A percentile compares a stretch with the other conserved stretches of the same genome.
Conservation (phyloP, 306 rosid genomes). For the Prunus armeniaca region DNA sequence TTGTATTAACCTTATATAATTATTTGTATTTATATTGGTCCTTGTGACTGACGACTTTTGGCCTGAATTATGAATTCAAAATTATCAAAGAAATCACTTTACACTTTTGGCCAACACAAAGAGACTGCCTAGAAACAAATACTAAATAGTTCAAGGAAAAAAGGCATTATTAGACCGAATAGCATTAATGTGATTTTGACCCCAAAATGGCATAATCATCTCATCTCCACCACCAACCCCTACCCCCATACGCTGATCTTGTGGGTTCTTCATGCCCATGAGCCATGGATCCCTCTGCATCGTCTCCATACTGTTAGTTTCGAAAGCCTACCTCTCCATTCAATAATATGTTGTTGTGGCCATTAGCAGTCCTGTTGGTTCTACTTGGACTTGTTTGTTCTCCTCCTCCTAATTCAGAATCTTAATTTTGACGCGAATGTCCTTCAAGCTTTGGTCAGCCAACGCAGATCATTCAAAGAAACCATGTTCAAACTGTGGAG, state of each 20-base stretch:
- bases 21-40: too few species aligned
- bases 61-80: background rate
- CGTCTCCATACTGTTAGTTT: too few species aligned
- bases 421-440: background rate
- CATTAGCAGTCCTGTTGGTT: background rate
- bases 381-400: background rate
- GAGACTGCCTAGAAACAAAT: background rate
- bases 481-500: too few species aligned
- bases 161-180: constrained; percentile 24
- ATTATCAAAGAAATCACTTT: background rate
- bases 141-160: constrained; percentile 7
- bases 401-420: background rate
- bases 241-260: background rate
- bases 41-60: too few species aligned
- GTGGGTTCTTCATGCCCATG: constrained; percentile 6
- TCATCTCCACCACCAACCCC: constrained; percentile 18
- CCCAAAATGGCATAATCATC: constrained; percentile 12
- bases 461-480: too few species aligned
- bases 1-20: too few species aligned
- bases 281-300: constrained; percentile 1
- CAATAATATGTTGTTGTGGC: background rate
- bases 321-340: background rate
- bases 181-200: background rate
- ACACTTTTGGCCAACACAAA: too few species aligned
- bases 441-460: too few species aligned